A percentile compares a stretch with the other conserved stretches of the same genome.
These are phyloP conservation scores for Sporothrix curviconia DNA, from an alignment of 2,329 filamentous ascomycete genomes.

Conservation along the genomic window DNA sequence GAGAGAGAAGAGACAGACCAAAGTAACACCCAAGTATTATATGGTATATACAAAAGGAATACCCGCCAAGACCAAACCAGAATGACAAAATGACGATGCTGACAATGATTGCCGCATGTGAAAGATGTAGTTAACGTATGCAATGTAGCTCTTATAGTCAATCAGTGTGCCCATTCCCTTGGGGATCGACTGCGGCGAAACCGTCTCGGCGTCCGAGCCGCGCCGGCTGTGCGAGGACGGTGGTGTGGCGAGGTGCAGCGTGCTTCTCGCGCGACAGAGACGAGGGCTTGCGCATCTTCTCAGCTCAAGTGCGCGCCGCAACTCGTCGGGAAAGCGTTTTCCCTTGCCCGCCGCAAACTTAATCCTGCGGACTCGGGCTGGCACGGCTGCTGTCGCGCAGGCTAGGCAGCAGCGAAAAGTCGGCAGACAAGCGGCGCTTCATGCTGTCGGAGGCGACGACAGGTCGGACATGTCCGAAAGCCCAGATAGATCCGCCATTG, in stretches of 20 bases:
- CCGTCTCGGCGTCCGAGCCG: conserved; percentile 27
- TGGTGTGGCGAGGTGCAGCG: neutral
- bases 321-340: neutral
- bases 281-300: conserved; percentile 5
- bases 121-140: too few species aligned
- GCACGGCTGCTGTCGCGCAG: conserved; percentile 1
- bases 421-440: neutral
- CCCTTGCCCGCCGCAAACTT: conserved; percentile 2
- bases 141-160: too few species aligned
- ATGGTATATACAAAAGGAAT: neutral
- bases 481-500: neutral
- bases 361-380: neutral
- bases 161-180: conserved; percentile 34
- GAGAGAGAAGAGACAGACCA: neutral
- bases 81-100: too few species aligned
- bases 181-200: conserved; percentile 38
- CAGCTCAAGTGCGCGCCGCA: conserved; percentile 1
- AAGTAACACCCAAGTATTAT: neutral
- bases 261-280: neutral
- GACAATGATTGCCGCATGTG: neutral
- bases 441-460: neutral
- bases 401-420: conserved; percentile 9
- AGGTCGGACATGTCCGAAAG: neutral
- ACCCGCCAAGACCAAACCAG: too few species aligned
- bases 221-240: conserved; percentile 6